Percentiles rank a stretch among this genome's conserved stretches.
These are phyloP conservation scores for Chytriomyces confervae DNA, from an alignment of 192 early-diverging fungal genomes.

Conservation along the genomic window DNA sequence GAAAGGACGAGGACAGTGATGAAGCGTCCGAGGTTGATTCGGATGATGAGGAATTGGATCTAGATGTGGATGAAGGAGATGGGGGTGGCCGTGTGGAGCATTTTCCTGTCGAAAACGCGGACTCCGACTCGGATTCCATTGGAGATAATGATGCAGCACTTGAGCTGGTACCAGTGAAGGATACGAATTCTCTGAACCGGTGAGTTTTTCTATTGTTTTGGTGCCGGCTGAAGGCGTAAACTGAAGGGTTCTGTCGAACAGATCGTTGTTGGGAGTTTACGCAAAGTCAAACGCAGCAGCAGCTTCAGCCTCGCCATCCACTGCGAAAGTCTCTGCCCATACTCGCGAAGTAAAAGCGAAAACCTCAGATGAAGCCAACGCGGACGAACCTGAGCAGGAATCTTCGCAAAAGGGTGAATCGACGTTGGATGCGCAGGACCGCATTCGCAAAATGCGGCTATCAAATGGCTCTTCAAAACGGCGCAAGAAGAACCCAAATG, in stretches of 20 bases:
- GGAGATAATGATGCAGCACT: background rate
- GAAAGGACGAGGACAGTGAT: background rate
- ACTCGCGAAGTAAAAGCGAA: too few species aligned
- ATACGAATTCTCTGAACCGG: slow-evolving; percentile 22
- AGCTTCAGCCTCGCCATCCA: background rate
- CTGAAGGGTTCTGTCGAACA: background rate
- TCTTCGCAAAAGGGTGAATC: background rate
- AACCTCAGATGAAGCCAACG: too few species aligned
- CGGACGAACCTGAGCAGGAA: background rate
- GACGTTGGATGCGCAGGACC: background rate
- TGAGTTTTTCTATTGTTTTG: background rate
- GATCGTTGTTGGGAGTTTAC: slow-evolving; percentile 21
- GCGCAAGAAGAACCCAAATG: background rate
- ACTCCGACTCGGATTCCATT: background rate
- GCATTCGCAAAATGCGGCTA: slow-evolving; percentile 17
- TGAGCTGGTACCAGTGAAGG: slow-evolving; percentile 16
- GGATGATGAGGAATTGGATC: slow-evolving; percentile 16
- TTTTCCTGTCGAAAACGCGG: background rate
- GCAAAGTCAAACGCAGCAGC: background rate
- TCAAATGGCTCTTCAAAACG: slow-evolving; percentile 25
- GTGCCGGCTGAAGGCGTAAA: background rate
- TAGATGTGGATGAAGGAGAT: background rate
- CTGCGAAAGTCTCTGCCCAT: background rate
- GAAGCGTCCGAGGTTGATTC: background rate
- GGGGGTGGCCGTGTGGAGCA: background rate